phyloP scores from a whole-genome alignment of 2,329 filamentous ascomycete species.

The Fusarium tricinctum region DNA sequence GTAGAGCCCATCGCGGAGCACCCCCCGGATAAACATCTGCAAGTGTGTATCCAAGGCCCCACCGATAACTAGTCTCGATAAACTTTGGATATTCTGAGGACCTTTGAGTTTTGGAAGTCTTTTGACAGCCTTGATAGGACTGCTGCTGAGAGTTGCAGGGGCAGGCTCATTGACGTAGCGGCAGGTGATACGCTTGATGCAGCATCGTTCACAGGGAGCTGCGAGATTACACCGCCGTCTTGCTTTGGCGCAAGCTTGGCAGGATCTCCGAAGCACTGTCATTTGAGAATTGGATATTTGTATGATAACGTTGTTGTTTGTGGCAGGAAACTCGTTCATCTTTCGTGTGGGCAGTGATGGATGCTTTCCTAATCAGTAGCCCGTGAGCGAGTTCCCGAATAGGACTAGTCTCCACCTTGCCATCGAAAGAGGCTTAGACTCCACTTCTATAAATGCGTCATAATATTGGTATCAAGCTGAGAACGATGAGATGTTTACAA shows the following conservation, averaged over 20 bases:
- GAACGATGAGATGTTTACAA: rapidly evolving
- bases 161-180: slow-evolving; percentile 17
- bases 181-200: slow-evolving; percentile 12
- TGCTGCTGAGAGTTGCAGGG: not conserved
- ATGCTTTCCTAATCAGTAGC: slow-evolving; percentile 3
- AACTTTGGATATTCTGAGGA: rapidly evolving
- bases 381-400: not conserved
- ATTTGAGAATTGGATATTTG: not conserved
- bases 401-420: slow-evolving; percentile 1
- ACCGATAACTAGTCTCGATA: not conserved
- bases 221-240: slow-evolving; percentile 17
- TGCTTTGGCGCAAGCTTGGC: slow-evolving; percentile 9
- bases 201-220: slow-evolving; percentile 18
- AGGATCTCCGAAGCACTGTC: not conserved
- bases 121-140: rapidly evolving
- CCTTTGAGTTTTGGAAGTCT: rapidly evolving
- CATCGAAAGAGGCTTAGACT: slow-evolving; percentile 10
- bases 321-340: not conserved
- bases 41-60: slow-evolving; percentile 9
- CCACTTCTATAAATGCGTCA: not conserved
- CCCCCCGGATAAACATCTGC: slow-evolving; percentile 12
- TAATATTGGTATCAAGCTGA: not conserved
- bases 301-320: not conserved
- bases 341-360: not conserved
- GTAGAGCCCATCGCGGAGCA: not conserved